Percentiles rank a stretch among this genome's conserved stretches.
phyloP scores from a whole-genome alignment of 805 yeast genomes.

The Metschnikowia vanudenii region DNA sequence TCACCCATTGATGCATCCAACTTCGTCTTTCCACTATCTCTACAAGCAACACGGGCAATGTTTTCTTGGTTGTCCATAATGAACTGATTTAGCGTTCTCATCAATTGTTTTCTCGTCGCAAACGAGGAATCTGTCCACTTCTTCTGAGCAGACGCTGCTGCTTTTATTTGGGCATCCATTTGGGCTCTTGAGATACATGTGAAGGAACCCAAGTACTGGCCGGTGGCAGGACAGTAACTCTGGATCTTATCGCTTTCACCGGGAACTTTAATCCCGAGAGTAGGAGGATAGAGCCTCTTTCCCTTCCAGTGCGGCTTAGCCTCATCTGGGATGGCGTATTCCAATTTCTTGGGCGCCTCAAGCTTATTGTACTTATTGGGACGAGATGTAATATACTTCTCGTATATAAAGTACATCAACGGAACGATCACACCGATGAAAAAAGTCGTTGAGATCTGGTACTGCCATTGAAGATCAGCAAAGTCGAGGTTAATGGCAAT shows the following conservation, averaged over 20 bases:
- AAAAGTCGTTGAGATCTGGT: conserved; percentile 44
- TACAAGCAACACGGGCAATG: conserved; percentile 87
- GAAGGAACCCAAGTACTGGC: conserved; percentile 78
- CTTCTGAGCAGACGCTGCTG: conserved; percentile 54
- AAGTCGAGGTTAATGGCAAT: conserved; percentile 43
- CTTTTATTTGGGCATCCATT: conserved; percentile 62
- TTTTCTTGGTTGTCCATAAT: conserved; percentile 79
- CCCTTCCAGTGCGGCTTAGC: conserved; percentile 93
- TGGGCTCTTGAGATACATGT: conserved; percentile 63
- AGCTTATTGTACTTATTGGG: conserved; percentile 43
- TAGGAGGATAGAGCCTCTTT: conserved; percentile 61
- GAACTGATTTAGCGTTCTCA: conserved; percentile 68
- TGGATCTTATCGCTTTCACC: conserved; percentile 70
- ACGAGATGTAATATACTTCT: conserved; percentile 34
- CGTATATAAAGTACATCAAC: conserved; percentile 32
- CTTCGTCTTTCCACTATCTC: conserved; percentile 96
- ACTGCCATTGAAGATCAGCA: conserved; percentile 44
- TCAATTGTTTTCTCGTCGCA: conserved; percentile 64
- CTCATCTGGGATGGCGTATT: conserved; percentile 64
- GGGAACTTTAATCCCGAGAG: conserved; percentile 52
- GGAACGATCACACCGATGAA: conserved; percentile 41
- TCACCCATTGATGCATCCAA: conserved; percentile 96
- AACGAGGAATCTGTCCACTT: conserved; percentile 54
- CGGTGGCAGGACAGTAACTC: conserved; percentile 94
- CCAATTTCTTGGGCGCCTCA: conserved; percentile 48